Percentiles rank a stretch among this genome's conserved stretches.
phyloP scores from a whole-genome alignment of 2,329 filamentous ascomycete species.

The Myrmaecium sp. region DNA sequence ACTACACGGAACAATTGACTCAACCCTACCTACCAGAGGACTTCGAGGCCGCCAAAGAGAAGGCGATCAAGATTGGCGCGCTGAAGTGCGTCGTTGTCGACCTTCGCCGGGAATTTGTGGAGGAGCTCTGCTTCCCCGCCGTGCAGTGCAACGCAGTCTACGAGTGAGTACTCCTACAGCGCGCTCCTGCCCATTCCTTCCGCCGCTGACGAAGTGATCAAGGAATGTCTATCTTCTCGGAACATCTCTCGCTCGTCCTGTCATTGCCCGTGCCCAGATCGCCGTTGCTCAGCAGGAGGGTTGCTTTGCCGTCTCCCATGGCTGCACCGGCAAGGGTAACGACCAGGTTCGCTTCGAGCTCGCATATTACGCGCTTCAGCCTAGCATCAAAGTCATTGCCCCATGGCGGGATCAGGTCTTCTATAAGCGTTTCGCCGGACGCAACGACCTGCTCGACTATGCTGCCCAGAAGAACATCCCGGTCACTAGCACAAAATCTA shows the following conservation, averaged over 20 bases:
- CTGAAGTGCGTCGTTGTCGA: constrained; percentile 46
- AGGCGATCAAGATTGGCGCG: constrained; percentile 54
- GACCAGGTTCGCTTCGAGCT: constrained; percentile 51
- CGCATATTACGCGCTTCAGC: constrained; percentile 44
- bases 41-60: constrained; percentile 54
- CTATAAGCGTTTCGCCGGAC: constrained; percentile 53
- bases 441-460: constrained; percentile 57
- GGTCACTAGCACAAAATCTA: constrained; percentile 55
- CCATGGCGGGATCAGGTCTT: constrained; percentile 57
- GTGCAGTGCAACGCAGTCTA: constrained; percentile 49
- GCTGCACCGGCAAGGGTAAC: constrained; percentile 34
- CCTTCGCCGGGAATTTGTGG: constrained; percentile 59
- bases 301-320: constrained; percentile 34
- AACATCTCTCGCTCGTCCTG: constrained; percentile 48
- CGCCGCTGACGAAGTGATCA: not conserved
- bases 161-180: constrained; percentile 47
- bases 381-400: constrained; percentile 54
- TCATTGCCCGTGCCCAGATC: constrained; percentile 53
- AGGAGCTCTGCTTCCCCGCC: constrained; percentile 64
- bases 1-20: not conserved
- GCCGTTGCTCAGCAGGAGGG: constrained; percentile 45
- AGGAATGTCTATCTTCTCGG: constrained; percentile 30
- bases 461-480: constrained; percentile 50
- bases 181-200: constrained; percentile 23
- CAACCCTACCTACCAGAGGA: constrained; percentile 26